A percentile compares a stretch with the other conserved stretches of the same genome.
Evolutionary conservation across 2,329 filamentous ascomycete species (phyloP).

Genomic region (Dendrostoma leiphaemia): DNA sequence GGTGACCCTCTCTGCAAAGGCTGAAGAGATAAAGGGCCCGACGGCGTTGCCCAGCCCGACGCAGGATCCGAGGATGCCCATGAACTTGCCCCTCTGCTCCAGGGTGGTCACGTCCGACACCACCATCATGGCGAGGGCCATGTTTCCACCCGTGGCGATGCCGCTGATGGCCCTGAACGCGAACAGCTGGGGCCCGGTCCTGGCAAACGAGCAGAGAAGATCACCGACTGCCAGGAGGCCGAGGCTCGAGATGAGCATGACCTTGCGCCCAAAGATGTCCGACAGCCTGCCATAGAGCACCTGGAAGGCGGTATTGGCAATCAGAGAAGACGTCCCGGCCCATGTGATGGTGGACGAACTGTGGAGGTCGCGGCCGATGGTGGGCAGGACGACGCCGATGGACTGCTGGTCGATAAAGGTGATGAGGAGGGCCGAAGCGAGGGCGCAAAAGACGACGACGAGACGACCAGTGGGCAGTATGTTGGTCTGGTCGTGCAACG

Average conservation of each 20-base stretch:
- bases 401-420: conserved; percentile 58
- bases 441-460: conserved; percentile 47
- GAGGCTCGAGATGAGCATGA: conserved; percentile 53
- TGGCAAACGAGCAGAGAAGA: conserved; percentile 56
- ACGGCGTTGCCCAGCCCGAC: conserved; percentile 40
- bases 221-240: conserved; percentile 54
- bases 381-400: conserved; percentile 49
- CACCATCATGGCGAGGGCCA: conserved; percentile 59
- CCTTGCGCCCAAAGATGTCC: conserved; percentile 60
- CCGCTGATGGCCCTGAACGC: conserved; percentile 59
- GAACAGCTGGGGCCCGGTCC: conserved; percentile 57
- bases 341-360: conserved; percentile 51
- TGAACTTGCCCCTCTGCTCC: conserved; percentile 56
- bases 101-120: conserved; percentile 59
- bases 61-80: conserved; percentile 40
- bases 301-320: conserved; percentile 61
- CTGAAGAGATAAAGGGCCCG: conserved; percentile 43
- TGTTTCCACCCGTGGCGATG: conserved; percentile 61
- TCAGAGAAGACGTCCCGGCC: conserved; percentile 51
- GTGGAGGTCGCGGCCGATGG: conserved; percentile 46
- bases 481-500: conserved; percentile 52
- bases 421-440: conserved; percentile 53
- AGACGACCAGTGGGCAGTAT: conserved; percentile 51
- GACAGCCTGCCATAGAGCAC: conserved; percentile 63
- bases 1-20: conserved; percentile 33